phyloP scores from a whole-genome alignment of 208 protist species.

The Endotrypanum monterogeii region DNA sequence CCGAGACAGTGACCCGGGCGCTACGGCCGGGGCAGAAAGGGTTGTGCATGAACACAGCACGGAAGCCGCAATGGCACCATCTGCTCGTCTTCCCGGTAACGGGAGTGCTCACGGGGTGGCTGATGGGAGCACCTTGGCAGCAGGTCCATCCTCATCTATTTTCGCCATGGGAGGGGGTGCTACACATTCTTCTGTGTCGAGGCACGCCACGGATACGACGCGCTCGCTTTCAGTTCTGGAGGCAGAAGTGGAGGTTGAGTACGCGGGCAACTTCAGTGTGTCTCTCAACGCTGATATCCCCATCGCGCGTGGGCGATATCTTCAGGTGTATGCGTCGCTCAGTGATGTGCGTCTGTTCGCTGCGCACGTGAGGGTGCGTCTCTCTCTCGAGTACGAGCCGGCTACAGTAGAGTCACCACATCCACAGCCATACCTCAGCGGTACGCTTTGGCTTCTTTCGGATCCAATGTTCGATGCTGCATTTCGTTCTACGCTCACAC shows the following conservation, averaged over 20 bases:
- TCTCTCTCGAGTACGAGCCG: conserved; percentile 58
- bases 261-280: conserved; percentile 65
- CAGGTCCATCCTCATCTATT: conserved; percentile 2
- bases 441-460: conserved; percentile 79
- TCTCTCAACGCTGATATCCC: conserved; percentile 71
- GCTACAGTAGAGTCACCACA: conserved; percentile 70
- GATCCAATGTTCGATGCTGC: conserved; percentile 81
- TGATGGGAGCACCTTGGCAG: neutral
- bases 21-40: neutral
- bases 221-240: conserved; percentile 51
- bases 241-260: conserved; percentile 81
- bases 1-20: neutral
- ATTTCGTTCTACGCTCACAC: conserved; percentile 66
- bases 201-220: conserved; percentile 22
- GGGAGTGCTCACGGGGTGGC: neutral
- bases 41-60: conserved; percentile 13
- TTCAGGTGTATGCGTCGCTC: conserved; percentile 73
- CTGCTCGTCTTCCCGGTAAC: neutral
- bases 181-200: neutral
- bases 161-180: neutral
- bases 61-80: conserved; percentile 1
- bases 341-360: conserved; percentile 50
- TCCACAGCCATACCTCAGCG: conserved; percentile 60
- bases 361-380: conserved; percentile 53
- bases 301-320: conserved; percentile 65